Conservation (phyloP, 163 green algal species). For the Coccomyxa subellipsoidea region DNA sequence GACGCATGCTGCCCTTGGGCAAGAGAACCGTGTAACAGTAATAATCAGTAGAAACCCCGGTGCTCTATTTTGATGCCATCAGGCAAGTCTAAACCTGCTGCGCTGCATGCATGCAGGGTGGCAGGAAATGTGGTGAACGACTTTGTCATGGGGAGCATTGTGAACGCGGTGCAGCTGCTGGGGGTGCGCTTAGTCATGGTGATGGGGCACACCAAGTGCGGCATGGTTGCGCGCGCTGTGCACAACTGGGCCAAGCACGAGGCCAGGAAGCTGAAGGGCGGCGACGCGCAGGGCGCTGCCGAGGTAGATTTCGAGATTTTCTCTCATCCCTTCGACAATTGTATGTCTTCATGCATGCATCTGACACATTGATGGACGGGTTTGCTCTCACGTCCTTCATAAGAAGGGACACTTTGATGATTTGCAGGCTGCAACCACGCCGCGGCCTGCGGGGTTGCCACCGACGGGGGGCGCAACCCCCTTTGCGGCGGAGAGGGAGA, state of each 20-base stretch:
- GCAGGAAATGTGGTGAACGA: conserved; percentile 25
- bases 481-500: not conserved
- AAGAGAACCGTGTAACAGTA: no score
- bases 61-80: not conserved
- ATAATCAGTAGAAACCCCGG: no score
- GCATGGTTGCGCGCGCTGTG: not conserved
- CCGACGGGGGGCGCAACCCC: no score
- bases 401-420: no score
- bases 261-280: not conserved
- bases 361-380: no score
- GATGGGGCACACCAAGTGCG: conserved; percentile 29
- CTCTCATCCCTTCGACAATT: no score
- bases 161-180: conserved; percentile 11
- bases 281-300: not conserved
- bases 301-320: no score
- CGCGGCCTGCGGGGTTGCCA: no score
- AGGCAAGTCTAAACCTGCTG: no score
- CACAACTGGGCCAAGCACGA: conserved; percentile 5
- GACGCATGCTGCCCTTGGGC: no score
- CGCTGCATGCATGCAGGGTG: conserved; percentile 19
- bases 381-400: no score
- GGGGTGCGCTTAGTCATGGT: conserved; percentile 28
- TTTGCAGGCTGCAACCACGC: not conserved
- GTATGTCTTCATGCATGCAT: no score
- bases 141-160: conserved; percentile 23